Conservation (phyloP, 805 yeast genomes). For the Lipomyces chichibuensis region DNA sequence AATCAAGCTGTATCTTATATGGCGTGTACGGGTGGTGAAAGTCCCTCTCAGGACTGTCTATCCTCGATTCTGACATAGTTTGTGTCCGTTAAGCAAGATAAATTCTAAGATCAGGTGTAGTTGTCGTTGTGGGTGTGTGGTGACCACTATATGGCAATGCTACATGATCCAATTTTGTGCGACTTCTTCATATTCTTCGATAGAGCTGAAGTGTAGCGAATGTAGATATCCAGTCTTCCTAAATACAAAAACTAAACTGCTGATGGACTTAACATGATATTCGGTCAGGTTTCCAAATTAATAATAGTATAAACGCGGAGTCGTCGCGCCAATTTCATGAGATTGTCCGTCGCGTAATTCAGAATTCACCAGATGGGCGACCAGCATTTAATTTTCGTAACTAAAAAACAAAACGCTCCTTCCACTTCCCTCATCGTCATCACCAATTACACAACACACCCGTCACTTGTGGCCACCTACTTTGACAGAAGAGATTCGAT, state of each 20-base stretch:
- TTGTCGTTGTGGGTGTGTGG: not conserved
- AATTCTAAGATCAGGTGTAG: not conserved
- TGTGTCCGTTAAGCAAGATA: not conserved
- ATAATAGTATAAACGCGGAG: not conserved
- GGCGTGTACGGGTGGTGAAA: slow-evolving; percentile 83
- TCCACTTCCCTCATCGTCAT: not conserved
- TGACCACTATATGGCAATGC: not conserved
- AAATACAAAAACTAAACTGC: not conserved
- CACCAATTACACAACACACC: not conserved
- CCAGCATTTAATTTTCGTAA: not conserved
- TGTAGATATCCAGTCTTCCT: not conserved
- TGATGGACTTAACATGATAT: not conserved
- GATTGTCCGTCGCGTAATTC: not conserved
- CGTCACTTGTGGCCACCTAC: not conserved
- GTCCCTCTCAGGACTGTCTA: slow-evolving; percentile 79
- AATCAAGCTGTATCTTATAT: slow-evolving; percentile 71
- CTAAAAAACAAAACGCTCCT: not conserved
- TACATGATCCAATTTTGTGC: not conserved
- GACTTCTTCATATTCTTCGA: not conserved
- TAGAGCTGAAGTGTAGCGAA: not conserved
- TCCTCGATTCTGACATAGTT: slow-evolving; percentile 52
- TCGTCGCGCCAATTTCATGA: not conserved
- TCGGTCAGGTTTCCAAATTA: not conserved
- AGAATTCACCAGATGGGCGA: not conserved
- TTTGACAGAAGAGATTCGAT: not conserved